Conservation (phyloP, 768 basidiomycete species). For the Hysterangium stoloniferum region DNA sequence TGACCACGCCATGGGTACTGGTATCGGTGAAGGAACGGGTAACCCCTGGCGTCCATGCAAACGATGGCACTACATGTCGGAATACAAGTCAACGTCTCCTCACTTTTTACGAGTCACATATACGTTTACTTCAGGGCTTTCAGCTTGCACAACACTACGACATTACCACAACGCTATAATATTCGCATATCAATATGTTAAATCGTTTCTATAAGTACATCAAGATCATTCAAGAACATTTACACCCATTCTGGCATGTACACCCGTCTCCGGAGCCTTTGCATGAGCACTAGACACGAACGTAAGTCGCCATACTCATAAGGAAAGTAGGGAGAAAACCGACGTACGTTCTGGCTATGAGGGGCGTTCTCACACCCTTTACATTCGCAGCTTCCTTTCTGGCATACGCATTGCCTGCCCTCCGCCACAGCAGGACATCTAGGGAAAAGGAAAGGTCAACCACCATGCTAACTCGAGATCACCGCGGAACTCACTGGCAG, state of each 20-base stretch:
- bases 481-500: conserved; percentile 12
- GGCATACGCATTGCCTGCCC: conserved; percentile 5
- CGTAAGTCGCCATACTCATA: too few relatives aligned
- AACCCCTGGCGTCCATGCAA: background rate
- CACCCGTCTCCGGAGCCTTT: conserved; percentile 7
- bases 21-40: background rate
- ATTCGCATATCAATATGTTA: background rate
- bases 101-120: background rate
- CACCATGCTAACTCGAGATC: too few relatives aligned
- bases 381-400: conserved; percentile 6
- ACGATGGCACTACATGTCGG: background rate
- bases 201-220: background rate
- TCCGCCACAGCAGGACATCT: conserved; percentile 7
- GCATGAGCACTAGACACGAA: conserved; percentile 7
- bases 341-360: conserved; percentile 7
- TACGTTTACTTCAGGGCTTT: background rate
- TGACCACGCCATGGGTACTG: background rate
- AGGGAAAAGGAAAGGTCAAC: background rate
- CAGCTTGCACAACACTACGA: background rate
- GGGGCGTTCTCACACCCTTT: conserved; percentile 10
- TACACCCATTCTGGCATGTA: conserved; percentile 1
- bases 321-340: background rate
- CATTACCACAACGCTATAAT: background rate
- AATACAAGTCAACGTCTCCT: background rate
- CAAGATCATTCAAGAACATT: background rate